A percentile compares a stretch with the other conserved stretches of the same genome.
Evolutionary conservation across 2,329 filamentous ascomycete genomes (phyloP).

Genomic region (Epichloe aotearoae): DNA sequence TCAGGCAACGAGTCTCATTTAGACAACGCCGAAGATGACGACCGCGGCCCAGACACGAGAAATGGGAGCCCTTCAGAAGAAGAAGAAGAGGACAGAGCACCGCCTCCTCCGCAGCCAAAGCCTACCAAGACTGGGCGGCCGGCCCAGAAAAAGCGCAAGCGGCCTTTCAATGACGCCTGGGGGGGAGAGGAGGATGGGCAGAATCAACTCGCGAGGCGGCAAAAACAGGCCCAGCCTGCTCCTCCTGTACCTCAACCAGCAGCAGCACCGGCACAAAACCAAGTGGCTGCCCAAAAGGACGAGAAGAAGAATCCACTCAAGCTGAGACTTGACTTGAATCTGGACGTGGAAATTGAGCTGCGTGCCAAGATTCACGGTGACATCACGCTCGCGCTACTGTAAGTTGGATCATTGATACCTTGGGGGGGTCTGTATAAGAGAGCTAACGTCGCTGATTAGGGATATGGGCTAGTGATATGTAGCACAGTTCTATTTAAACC

Average conservation of each 20-base stretch:
- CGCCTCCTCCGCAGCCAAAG: slow-evolving; percentile 2
- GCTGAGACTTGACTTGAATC: slow-evolving; percentile 56
- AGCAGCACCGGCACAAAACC: slow-evolving; percentile 8
- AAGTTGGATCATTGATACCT: slow-evolving; percentile 16
- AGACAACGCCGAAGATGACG: slow-evolving; percentile 6
- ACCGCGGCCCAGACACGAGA: slow-evolving; percentile 5
- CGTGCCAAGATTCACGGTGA: slow-evolving; percentile 72
- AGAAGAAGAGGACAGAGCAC: slow-evolving; percentile 7
- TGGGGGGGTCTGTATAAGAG: background rate
- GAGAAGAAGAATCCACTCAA: slow-evolving; percentile 48
- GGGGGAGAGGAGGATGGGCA: slow-evolving; percentile 7
- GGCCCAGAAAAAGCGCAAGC: slow-evolving; percentile 5
- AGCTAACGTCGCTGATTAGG: background rate
- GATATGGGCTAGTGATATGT: slow-evolving; percentile 3
- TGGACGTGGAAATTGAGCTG: slow-evolving; percentile 68
- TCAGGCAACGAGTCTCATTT: slow-evolving; percentile 3
- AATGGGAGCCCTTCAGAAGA: slow-evolving; percentile 7
- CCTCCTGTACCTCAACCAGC: slow-evolving; percentile 5
- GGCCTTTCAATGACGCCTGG: background rate
- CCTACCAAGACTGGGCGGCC: background rate
- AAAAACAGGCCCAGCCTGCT: slow-evolving; percentile 12
- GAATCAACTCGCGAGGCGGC: slow-evolving; percentile 13
- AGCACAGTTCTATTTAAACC: too few species aligned
- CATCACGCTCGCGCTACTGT: slow-evolving; percentile 60
- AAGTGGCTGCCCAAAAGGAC: slow-evolving; percentile 16